Evolutionary conservation across 352 stramenopile genomes (phyloP), one percentile per base, ranked within the genome.

Genomic region (Pythium phragmitis): DNA sequence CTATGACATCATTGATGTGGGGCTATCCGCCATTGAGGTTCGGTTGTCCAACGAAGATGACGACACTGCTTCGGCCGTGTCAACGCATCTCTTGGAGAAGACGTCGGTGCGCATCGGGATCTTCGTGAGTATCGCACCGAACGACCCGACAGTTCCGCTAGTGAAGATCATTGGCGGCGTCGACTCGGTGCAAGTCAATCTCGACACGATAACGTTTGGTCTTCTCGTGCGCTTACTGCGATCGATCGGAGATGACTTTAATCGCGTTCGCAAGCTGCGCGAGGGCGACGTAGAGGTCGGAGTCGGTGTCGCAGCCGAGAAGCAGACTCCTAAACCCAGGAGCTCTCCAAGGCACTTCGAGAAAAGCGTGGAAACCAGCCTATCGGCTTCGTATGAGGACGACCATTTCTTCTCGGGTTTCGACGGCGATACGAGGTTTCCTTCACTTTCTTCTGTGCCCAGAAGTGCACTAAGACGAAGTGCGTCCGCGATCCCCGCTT

Each of bases 1-100:
- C n/a, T 92, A 94, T 56, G 87, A 95, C 48, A 69, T 87, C 1
- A 76, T 94, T 13, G 80, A 94, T 42, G 85, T 95, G 42, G 79
- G 73, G 13, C 76, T 95, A n/a, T 83, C 78, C 1, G 85, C 85
- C 3, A 87, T 92, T 54, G 80, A 95, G 72, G 83, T 92, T 12
- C 81, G 88, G 53, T 69, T 91, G 46, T 64, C 55, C 0, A 28
- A 69, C 37, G 56, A 68, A 11, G 41, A 66, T 7, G 60, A 67
- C 36, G 47, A 39, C 34, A 39, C 4, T 39, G 34, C 8, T 8
- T 17, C 33, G 49, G 28, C 48, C 11, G 46, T 51, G 50, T 72
- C 57, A 21, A 67, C 52, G n/a, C 84, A 90, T 50, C 62, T 91
- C 26, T 71, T 91, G 7, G 82, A 92, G 63, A 92, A 89, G 73